phyloP scores from a whole-genome alignment of 2,329 filamentous ascomycete species.

The Alternaria sp. region DNA sequence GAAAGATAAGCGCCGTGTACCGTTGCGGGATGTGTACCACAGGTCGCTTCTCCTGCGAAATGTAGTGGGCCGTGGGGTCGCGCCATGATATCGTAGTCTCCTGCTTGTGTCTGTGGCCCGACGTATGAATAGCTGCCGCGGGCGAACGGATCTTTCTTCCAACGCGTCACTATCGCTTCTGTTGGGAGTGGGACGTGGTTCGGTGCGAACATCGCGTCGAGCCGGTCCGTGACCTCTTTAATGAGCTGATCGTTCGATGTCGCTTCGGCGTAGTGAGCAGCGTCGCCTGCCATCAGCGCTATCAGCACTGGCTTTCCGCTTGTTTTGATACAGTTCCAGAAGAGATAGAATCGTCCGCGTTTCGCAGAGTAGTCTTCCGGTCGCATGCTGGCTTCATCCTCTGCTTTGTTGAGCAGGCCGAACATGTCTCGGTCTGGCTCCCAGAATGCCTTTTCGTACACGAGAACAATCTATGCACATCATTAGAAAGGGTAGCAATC shows the following conservation, averaged over 20 bases:
- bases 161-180: conserved; percentile 89
- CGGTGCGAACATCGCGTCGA: conserved; percentile 74
- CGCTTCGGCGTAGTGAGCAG: conserved; percentile 85
- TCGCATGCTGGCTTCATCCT: conserved; percentile 71
- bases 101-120: conserved; percentile 77
- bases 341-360: conserved; percentile 94
- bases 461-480: conserved; percentile 69
- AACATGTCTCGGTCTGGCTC: conserved; percentile 90
- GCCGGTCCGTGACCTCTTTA: conserved; percentile 77
- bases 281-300: conserved; percentile 93
- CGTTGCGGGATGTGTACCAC: conserved; percentile 92
- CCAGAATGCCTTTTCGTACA: conserved; percentile 92
- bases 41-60: conserved; percentile 97
- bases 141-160: conserved; percentile 91
- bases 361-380: conserved; percentile 80
- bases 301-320: conserved; percentile 85
- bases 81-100: conserved; percentile 94
- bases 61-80: conserved; percentile 82
- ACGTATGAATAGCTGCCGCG: conserved; percentile 95
- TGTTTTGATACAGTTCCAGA: conserved; percentile 94
- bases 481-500: conserved; percentile 11
- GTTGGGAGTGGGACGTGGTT: conserved; percentile 74
- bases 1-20: conserved; percentile 97
- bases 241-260: conserved; percentile 78
- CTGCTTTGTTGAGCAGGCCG: conserved; percentile 80